Percentiles rank a stretch among this genome's conserved stretches.
Conservation (phyloP, 495 filamentous ascomycete genomes). For the Penicillium malachiteum region DNA sequence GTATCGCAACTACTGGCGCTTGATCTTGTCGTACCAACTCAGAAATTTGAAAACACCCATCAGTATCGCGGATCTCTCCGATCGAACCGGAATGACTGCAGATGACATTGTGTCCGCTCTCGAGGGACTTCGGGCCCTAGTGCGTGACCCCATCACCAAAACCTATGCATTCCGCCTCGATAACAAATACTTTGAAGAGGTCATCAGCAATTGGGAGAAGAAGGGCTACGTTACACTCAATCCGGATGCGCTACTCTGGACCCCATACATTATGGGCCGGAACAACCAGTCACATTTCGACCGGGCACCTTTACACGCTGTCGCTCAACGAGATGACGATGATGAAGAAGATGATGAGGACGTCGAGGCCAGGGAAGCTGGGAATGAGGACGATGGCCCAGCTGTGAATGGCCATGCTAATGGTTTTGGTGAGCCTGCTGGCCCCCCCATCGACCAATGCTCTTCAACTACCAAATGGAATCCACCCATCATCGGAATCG, state of each 20-base stretch:
- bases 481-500: constrained; percentile 17
- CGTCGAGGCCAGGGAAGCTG: constrained; percentile 37
- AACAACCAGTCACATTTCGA: constrained; percentile 83
- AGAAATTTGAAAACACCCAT: constrained; percentile 62
- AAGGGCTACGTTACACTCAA: constrained; percentile 87
- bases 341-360: constrained; percentile 63
- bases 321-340: constrained; percentile 71
- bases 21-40: constrained; percentile 81
- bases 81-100: constrained; percentile 90
- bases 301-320: constrained; percentile 76
- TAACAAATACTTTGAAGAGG: constrained; percentile 74
- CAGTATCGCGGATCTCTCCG: constrained; percentile 78
- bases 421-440: constrained; percentile 30
- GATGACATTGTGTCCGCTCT: constrained; percentile 94
- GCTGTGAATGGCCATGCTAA: constrained; percentile 16
- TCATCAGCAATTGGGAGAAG: constrained; percentile 79
- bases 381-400: constrained; percentile 33
- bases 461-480: constrained; percentile 36
- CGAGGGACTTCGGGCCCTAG: constrained; percentile 82
- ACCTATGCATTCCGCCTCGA: constrained; percentile 87
- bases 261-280: constrained; percentile 94
- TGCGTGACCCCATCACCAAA: constrained; percentile 84
- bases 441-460: constrained; percentile 38
- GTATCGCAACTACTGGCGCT: constrained; percentile 94
- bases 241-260: constrained; percentile 82